Evolutionary conservation across 148 eudicot genomes (phyloP).

Genomic region (Heliosperma pusillum): DNA sequence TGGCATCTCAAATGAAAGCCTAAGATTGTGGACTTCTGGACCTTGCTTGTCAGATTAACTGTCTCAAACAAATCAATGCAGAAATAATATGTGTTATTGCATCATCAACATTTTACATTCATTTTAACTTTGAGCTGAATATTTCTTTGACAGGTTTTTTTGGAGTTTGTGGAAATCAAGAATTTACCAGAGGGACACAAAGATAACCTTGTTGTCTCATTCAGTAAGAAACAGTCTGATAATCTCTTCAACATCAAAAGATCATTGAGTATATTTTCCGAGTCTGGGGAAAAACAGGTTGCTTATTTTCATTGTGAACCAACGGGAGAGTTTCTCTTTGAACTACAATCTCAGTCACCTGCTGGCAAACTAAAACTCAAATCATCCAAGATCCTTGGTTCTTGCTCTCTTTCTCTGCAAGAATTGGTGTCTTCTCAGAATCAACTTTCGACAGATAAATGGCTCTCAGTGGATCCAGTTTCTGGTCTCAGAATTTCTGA

Average conservation of each 20-base stretch:
- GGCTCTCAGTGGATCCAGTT: constrained; percentile 63
- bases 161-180: constrained; percentile 78
- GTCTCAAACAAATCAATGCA: constrained; percentile 1
- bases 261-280: constrained; percentile 58
- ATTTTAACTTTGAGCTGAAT: background rate
- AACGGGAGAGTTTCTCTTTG: constrained; percentile 62
- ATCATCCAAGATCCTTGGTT: constrained; percentile 53
- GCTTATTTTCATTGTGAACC: constrained; percentile 84
- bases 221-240: constrained; percentile 83
- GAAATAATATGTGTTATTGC: background rate
- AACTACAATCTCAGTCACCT: constrained; percentile 42
- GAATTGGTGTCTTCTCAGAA: constrained; percentile 45
- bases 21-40: background rate
- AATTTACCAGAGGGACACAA: constrained; percentile 60
- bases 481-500: constrained; percentile 31
- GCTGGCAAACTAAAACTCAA: constrained; percentile 40
- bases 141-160: constrained; percentile 46
- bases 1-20: background rate
- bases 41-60: constrained; percentile 5
- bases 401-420: constrained; percentile 56
- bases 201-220: constrained; percentile 54
- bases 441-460: constrained; percentile 62
- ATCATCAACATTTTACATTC: background rate
- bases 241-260: constrained; percentile 54
- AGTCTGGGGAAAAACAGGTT: constrained; percentile 65